These are phyloP conservation scores for Coleophoma eucalyptorum DNA, from an alignment of 2,329 filamentous ascomycete genomes.

Conservation along the genomic window DNA sequence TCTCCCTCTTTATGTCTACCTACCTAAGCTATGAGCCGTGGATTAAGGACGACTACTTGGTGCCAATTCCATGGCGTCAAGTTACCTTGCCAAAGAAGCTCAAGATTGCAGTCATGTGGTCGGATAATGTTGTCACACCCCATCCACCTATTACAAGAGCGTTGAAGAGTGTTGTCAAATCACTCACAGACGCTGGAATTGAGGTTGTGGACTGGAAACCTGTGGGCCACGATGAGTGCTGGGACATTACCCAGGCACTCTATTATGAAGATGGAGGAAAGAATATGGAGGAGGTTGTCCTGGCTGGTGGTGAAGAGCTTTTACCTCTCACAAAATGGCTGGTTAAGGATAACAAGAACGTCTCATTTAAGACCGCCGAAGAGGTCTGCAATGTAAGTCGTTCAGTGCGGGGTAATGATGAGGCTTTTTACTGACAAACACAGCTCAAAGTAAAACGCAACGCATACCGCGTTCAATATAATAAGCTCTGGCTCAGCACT, in stretches of 20 bases:
- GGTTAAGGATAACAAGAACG: constrained; percentile 9
- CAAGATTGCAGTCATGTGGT: constrained; percentile 53
- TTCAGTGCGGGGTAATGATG: neutral
- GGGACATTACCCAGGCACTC: constrained; percentile 33
- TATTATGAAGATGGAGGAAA: constrained; percentile 9
- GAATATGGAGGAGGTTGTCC: constrained; percentile 2
- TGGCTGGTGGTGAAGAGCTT: constrained; percentile 5
- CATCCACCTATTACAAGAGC: constrained; percentile 54
- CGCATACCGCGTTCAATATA: constrained; percentile 6
- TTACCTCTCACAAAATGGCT: constrained; percentile 8
- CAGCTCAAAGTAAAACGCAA: constrained; percentile 9
- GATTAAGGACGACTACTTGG: constrained; percentile 43
- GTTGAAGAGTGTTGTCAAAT: constrained; percentile 45
- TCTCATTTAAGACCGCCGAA: constrained; percentile 5
- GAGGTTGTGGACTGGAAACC: constrained; percentile 51
- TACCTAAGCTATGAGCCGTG: constrained; percentile 38
- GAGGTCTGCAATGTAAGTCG: constrained; percentile 3
- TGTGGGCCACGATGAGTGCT: constrained; percentile 42
- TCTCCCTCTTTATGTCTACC: constrained; percentile 33
- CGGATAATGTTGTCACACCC: constrained; percentile 51
- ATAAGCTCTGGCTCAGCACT: constrained; percentile 9
- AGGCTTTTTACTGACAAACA: no score
- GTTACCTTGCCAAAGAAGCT: constrained; percentile 37
- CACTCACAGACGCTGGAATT: constrained; percentile 37
- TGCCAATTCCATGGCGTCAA: constrained; percentile 44